phyloP scores from a whole-genome alignment of 2,329 filamentous ascomycete species.

The Penicillium sclerotiorum region DNA sequence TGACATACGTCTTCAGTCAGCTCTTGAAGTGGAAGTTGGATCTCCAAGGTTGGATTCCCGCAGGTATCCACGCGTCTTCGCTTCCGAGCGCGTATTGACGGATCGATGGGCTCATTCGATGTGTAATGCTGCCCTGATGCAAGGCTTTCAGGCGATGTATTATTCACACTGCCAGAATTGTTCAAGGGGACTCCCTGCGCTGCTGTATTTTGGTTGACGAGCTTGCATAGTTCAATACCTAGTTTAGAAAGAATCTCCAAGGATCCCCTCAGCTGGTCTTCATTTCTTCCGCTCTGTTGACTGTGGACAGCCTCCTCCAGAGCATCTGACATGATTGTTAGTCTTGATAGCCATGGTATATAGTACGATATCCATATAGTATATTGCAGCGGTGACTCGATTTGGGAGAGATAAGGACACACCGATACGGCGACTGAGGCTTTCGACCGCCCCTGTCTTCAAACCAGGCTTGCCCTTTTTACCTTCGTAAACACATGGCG shows the following conservation, averaged over 20 bases:
- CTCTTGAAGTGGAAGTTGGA: slow-evolving; percentile 3
- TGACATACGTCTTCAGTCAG: background rate
- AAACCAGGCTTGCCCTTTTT: slow-evolving; percentile 42
- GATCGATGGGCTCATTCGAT: background rate
- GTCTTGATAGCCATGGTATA: no score
- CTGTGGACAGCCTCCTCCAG: background rate
- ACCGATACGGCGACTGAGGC: slow-evolving; percentile 36
- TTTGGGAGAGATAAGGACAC: slow-evolving; percentile 20
- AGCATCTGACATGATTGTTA: no score
- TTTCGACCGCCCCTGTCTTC: slow-evolving; percentile 42
- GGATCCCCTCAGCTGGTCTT: slow-evolving; percentile 2
- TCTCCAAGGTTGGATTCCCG: slow-evolving; percentile 3
- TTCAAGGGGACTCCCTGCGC: background rate
- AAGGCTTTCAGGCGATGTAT: background rate
- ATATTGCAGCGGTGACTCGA: background rate
- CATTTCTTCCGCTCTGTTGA: background rate
- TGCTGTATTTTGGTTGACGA: slow-evolving; percentile 6
- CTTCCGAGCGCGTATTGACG: background rate
- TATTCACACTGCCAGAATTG: background rate
- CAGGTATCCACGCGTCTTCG: slow-evolving; percentile 6
- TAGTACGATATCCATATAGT: no score
- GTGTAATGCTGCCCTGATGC: background rate
- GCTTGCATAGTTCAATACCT: slow-evolving; percentile 13
- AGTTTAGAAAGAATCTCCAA: slow-evolving; percentile 9
- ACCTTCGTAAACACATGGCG: slow-evolving; percentile 34